Evolutionary conservation across 352 stramenopile genomes (phyloP).

Genomic region (Aphanomyces cochlioides): DNA sequence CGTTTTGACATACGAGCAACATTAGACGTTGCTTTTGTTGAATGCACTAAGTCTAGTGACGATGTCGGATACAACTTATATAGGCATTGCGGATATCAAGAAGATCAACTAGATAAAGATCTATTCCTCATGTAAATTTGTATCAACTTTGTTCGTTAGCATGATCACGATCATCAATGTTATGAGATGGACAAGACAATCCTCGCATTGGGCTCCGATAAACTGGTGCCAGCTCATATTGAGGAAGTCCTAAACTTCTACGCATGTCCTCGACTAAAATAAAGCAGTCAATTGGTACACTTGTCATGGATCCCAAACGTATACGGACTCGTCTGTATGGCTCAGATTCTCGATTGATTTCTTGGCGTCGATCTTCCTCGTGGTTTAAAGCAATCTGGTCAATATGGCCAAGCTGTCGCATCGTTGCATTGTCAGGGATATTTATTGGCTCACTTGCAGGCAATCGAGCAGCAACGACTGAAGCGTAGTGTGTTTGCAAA

Average conservation of each 20-base stretch:
- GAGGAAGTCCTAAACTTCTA: not conserved
- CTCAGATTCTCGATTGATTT: not conserved
- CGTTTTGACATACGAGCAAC: no score
- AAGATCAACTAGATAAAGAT: not conserved
- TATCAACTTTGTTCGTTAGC: not conserved
- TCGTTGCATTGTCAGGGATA: not conserved
- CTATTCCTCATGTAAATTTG: not conserved
- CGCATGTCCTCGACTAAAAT: not conserved
- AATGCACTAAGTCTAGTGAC: not conserved
- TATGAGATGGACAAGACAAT: not conserved
- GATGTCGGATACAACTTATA: not conserved
- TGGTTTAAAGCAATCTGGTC: not conserved
- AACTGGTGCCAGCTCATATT: not conserved
- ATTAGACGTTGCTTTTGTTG: not conserved
- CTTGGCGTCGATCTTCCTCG: not conserved
- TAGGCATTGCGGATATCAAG: conserved; percentile 1
- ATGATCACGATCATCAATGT: not conserved
- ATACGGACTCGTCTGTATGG: not conserved
- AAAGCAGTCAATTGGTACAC: not conserved
- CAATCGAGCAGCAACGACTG: conserved; percentile 1
- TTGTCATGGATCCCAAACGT: not conserved
- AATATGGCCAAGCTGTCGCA: not conserved
- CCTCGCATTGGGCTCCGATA: not conserved
- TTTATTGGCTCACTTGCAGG: not conserved
- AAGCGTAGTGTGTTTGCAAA: not conserved